Evolutionary conservation across 768 basidiomycete species (phyloP).

Genomic region (Daedaleopsis sinensis): DNA sequence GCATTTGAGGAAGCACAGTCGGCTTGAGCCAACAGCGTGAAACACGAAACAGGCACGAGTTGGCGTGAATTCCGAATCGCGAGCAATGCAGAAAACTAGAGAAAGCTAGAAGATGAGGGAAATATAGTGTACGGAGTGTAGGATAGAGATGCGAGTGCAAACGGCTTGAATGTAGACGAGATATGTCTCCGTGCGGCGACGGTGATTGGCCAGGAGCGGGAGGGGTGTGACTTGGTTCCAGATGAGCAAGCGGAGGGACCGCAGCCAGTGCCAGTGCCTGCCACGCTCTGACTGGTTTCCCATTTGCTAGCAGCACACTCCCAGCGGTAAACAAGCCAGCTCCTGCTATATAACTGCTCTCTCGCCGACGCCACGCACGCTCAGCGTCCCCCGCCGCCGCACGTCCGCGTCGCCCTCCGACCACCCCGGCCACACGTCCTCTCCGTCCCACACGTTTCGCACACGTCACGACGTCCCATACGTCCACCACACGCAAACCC

Average conservation of each 20-base stretch:
- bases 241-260: neutral
- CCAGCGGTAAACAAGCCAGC: slow-evolving; percentile 6
- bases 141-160: neutral
- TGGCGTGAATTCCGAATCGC: neutral
- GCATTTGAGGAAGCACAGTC: neutral
- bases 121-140: neutral
- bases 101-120: neutral
- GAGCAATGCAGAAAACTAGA: neutral
- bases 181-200: neutral
- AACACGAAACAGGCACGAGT: no score
- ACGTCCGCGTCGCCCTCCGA: slow-evolving; percentile 1
- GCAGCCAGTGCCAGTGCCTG: neutral
- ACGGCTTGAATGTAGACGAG: neutral
- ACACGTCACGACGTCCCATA: slow-evolving; percentile 32
- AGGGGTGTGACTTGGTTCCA: neutral
- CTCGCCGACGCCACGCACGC: neutral
- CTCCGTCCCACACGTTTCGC: neutral
- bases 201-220: neutral
- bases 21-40: no score
- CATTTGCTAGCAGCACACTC: slow-evolving; percentile 14
- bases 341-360: neutral
- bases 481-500: neutral
- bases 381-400: slow-evolving; percentile 1
- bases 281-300: slow-evolving; percentile 4
- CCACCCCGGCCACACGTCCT: slow-evolving; percentile 1